Evolutionary conservation across 2,329 filamentous ascomycete species (phyloP).

Genomic region (Colletotrichum tofieldiae): DNA sequence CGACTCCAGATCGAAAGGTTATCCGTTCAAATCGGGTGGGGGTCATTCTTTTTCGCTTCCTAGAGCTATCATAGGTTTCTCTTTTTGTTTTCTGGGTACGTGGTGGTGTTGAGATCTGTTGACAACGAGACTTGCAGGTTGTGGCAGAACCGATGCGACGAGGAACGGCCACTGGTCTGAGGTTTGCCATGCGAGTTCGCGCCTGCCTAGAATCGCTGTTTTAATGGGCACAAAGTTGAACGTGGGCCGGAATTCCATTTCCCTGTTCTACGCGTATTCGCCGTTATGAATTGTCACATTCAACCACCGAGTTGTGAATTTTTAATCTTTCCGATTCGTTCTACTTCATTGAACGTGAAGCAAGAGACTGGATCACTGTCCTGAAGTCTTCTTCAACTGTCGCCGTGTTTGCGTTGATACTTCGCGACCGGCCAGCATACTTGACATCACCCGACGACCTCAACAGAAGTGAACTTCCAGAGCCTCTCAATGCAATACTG

Average conservation of each 20-base stretch:
- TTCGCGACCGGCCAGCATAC: neutral
- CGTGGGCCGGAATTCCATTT: neutral
- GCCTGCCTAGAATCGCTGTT: neutral
- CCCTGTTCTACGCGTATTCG: neutral
- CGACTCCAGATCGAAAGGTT: conserved; percentile 43
- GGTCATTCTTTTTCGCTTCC: conserved; percentile 26
- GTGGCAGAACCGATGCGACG: neutral
- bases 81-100: neutral
- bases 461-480: neutral
- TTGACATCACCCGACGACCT: neutral
- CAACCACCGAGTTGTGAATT: neutral
- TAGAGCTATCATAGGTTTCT: neutral
- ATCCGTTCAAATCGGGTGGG: conserved; percentile 42
- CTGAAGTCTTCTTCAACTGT: neutral
- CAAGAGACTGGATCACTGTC: neutral
- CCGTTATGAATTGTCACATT: neutral
- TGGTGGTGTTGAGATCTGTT: neutral
- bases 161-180: neutral
- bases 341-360: too few relatives aligned
- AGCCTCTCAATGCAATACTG: neutral
- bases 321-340: neutral
- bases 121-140: neutral
- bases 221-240: neutral
- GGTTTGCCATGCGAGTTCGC: neutral
- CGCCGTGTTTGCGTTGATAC: neutral